Percentiles rank a stretch among this genome's conserved stretches.
These are phyloP conservation scores for Eucalyptus grandis DNA, from an alignment of 345 rosid genomes.

Conservation along the genomic window DNA sequence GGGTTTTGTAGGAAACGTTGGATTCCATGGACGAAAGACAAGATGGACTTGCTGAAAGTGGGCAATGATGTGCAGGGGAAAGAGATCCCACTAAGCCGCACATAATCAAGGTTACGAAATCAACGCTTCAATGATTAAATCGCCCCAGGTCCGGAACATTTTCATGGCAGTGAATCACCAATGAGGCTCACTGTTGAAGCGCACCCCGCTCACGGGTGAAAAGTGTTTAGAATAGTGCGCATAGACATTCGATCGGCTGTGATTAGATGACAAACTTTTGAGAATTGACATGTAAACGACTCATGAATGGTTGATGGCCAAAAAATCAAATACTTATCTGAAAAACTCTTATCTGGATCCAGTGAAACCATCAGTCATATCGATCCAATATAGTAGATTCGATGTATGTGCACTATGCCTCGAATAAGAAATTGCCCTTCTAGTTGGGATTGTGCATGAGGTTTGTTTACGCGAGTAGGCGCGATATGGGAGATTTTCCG, in stretches of 20 bases:
- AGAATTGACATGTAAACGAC: not conserved
- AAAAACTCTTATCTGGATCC: rapidly evolving
- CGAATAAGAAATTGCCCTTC: not conserved
- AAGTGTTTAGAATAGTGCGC: not conserved
- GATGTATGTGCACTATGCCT: not conserved
- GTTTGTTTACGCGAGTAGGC: not conserved
- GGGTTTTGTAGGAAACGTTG: not conserved
- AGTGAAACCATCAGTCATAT: not conserved
- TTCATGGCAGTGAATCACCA: not conserved
- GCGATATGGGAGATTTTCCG: not conserved
- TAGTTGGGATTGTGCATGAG: not conserved
- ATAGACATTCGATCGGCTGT: not conserved
- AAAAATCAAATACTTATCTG: too few species aligned
- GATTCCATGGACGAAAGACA: not conserved
- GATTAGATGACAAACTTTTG: not conserved
- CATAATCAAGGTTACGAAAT: not conserved
- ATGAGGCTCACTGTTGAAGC: not conserved
- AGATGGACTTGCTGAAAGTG: not conserved
- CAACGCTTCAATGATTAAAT: not conserved
- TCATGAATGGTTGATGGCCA: not conserved
- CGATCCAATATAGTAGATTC: not conserved
- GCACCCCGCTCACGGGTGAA: not conserved
- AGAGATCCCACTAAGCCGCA: not conserved
- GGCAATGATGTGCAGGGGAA: not conserved
- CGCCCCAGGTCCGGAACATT: not conserved